Evolutionary conservation across 768 basidiomycete genomes (phyloP).

Genomic region (Xerocomellus dryophilus): DNA sequence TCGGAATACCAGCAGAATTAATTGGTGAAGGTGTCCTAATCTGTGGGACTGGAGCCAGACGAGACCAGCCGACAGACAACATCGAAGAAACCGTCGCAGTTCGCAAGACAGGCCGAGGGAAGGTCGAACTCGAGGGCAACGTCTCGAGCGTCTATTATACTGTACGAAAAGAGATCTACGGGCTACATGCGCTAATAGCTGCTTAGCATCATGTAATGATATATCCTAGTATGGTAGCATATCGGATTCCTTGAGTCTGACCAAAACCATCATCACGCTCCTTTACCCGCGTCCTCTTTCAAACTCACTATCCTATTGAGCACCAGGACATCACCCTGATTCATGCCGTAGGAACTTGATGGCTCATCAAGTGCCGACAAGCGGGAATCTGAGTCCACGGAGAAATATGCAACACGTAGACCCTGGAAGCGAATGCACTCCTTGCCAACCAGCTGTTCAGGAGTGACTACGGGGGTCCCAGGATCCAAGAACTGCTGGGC

Average conservation of each 20-base stretch:
- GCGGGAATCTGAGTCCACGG: constrained; percentile 82
- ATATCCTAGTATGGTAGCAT: constrained; percentile 9
- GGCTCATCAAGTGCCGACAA: constrained; percentile 61
- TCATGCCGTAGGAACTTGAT: constrained; percentile 39
- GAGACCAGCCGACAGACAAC: constrained; percentile 40
- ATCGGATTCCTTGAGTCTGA: not conserved
- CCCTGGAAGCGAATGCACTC: constrained; percentile 98
- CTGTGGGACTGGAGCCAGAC: constrained; percentile 64
- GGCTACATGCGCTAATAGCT: constrained; percentile 84
- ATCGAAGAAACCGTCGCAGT: constrained; percentile 79
- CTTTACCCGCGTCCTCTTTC: constrained; percentile 91
- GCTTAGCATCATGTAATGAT: constrained; percentile 38
- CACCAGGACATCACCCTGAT: constrained; percentile 75
- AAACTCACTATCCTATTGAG: constrained; percentile 90
- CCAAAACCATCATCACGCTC: constrained; percentile 11
- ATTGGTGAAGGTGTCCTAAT: constrained; percentile 97
- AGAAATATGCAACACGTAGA: constrained; percentile 91
- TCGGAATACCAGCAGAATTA: constrained; percentile 87
- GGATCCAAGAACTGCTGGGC: constrained; percentile 37
- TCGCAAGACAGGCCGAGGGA: constrained; percentile 79
- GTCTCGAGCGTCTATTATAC: constrained; percentile 86
- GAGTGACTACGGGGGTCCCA: constrained; percentile 67
- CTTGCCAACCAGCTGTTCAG: constrained; percentile 77
- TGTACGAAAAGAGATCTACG: constrained; percentile 87
- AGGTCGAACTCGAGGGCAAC: constrained; percentile 85